Percentiles rank a stretch among this genome's conserved stretches.
Evolutionary conservation across 1,284 basidiomycete genomes (phyloP).

Genomic region (Pseudozyma tsukubaensis): DNA sequence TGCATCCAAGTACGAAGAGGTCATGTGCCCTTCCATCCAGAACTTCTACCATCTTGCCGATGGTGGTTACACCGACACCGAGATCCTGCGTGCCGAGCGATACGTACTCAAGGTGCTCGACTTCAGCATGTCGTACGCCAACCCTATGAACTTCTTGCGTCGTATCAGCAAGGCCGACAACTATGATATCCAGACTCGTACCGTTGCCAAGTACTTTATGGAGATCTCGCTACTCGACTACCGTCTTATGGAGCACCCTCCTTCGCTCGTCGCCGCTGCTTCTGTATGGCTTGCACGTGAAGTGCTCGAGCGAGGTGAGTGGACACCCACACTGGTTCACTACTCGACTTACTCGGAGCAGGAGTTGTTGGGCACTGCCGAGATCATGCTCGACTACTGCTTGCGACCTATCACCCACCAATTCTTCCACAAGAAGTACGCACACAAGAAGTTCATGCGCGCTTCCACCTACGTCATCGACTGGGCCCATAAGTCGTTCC

Average conservation of each 20-base stretch:
- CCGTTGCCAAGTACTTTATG: slow-evolving; percentile 82
- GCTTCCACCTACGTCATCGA: slow-evolving; percentile 64
- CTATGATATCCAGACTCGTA: slow-evolving; percentile 84
- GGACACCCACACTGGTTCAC: slow-evolving; percentile 85
- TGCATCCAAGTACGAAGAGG: slow-evolving; percentile 95
- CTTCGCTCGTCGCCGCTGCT: slow-evolving; percentile 87
- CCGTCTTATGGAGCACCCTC: slow-evolving; percentile 81
- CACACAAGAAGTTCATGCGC: slow-evolving; percentile 68
- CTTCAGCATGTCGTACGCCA: slow-evolving; percentile 92
- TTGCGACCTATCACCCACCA: slow-evolving; percentile 61
- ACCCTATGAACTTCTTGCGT: slow-evolving; percentile 91
- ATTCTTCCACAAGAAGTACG: slow-evolving; percentile 68
- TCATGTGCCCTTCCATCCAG: slow-evolving; percentile 86
- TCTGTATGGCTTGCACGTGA: slow-evolving; percentile 90
- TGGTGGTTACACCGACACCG: slow-evolving; percentile 64
- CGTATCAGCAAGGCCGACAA: slow-evolving; percentile 71
- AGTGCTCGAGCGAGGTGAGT: slow-evolving; percentile 83
- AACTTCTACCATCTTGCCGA: slow-evolving; percentile 77
- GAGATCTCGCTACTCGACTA: slow-evolving; percentile 92
- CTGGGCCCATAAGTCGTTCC: slow-evolving; percentile 62
- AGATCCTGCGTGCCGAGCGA: slow-evolving; percentile 77
- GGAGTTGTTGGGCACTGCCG: slow-evolving; percentile 85
- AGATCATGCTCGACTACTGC: slow-evolving; percentile 88
- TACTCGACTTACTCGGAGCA: slow-evolving; percentile 90
- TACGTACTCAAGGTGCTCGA: slow-evolving; percentile 91